Evolutionary conservation across 768 basidiomycete species (phyloP), one percentile per base, ranked within the genome.

Genomic region (Boletus patriciae): DNA sequence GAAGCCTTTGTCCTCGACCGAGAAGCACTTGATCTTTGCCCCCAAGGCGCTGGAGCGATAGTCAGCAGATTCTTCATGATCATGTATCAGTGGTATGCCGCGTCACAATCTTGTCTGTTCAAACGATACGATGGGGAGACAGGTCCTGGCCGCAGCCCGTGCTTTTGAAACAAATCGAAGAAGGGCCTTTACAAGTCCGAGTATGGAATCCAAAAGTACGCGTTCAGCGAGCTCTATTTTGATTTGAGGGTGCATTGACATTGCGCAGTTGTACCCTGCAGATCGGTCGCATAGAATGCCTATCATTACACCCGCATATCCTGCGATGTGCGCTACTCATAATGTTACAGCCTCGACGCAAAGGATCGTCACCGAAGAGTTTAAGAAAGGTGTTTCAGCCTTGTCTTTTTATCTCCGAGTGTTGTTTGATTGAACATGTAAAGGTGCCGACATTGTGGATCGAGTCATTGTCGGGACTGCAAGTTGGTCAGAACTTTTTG

Each of bases 61-160:
- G 94, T 99, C 71, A 94, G 93, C 76, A 83, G 94, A 63, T 98
- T 99, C 76, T 99, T 98, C 70, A 92, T 96, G 60, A 97, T 99
- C 68, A 94, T 96, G 87, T 90, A 94, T 70, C 90, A 94, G 77
- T 98, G 96, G 96, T 92, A 55, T 44, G 88, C n/a, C 44, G 2
- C 19, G n/a, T 73, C 41, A 18, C 46, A 10, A 12, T 9, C 5
- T 44, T 29, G 27, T 31, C 41, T n/a, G 13, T 45, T 33, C 13
- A 21, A 57, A n/a, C 50, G 58, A 46, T 57, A 25, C 58, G 58
- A 60, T 31, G 23, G 38, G 38, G 58, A 48, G n/a, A 15, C 62
- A 97, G 95, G 95, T 81, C 87, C 57, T 99, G 97, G 97, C 97
- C 97, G 19, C 92, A 96, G 70, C 97, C 97, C 29, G 94, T 98